Evolutionary conservation across 2,329 filamentous ascomycete species (phyloP).

Genomic region (Helminthosporium solani): DNA sequence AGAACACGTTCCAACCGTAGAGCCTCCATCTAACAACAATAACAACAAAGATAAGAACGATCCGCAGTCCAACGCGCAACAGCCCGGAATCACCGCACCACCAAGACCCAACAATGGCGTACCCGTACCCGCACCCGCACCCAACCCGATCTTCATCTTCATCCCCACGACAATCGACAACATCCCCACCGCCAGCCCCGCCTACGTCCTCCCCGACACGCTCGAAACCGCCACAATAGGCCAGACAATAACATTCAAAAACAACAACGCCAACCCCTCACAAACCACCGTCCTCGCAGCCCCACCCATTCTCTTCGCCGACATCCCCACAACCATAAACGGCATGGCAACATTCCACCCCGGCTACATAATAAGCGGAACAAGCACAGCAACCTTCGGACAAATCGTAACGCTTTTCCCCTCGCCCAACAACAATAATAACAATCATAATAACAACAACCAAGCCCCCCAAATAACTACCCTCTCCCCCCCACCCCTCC

Average conservation of each 20-base stretch:
- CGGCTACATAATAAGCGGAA: constrained; percentile 15
- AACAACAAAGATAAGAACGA: constrained; percentile 5
- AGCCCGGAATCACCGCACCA: constrained; percentile 2
- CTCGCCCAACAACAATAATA: background rate
- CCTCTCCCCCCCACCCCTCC: constrained; percentile 4
- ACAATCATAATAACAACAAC: constrained; percentile 1
- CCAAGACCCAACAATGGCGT: too few species aligned
- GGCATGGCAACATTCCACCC: constrained; percentile 10
- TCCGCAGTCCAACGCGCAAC: background rate
- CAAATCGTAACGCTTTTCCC: constrained; percentile 7
- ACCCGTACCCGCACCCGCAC: background rate
- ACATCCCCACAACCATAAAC: constrained; percentile 11
- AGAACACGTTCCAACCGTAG: background rate
- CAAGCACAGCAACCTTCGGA: constrained; percentile 15
- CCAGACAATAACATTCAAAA: constrained; percentile 10
- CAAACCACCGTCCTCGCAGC: constrained; percentile 6
- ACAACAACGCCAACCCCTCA: too few species aligned
- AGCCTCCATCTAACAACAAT: background rate
- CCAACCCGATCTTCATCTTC: constrained; percentile 14
- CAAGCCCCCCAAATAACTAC: constrained; percentile 2
- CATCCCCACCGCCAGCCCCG: constrained; percentile 4
- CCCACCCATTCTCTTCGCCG: constrained; percentile 6
- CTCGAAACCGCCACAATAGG: constrained; percentile 11
- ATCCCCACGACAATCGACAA: constrained; percentile 12
- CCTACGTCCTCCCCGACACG: constrained; percentile 8